These are phyloP conservation scores for Tothia fuscella DNA, from an alignment of 2,329 filamentous ascomycete genomes.

Conservation along the genomic window DNA sequence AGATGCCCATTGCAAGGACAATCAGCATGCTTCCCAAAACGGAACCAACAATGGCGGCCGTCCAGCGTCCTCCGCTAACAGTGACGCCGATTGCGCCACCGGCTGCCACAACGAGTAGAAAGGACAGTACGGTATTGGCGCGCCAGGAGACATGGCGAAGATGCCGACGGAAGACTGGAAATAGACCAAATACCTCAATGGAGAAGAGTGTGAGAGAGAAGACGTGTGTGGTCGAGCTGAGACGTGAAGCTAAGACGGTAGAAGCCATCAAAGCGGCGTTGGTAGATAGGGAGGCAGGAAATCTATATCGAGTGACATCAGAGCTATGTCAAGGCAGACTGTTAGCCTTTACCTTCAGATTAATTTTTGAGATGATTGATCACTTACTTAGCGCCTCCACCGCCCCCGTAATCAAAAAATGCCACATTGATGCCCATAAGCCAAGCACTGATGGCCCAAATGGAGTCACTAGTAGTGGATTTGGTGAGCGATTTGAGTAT, in stretches of 20 bases:
- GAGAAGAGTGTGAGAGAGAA: conserved; percentile 92
- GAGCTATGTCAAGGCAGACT: neutral
- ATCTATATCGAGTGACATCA: conserved; percentile 31
- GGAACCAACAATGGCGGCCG: conserved; percentile 56
- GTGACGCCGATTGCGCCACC: conserved; percentile 62
- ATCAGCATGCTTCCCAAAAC: conserved; percentile 64
- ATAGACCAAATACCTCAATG: conserved; percentile 93
- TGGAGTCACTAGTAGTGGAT: conserved; percentile 85
- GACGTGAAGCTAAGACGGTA: conserved; percentile 79
- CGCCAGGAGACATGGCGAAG: conserved; percentile 70
- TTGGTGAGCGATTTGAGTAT: conserved; percentile 94
- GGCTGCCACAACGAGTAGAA: conserved; percentile 64
- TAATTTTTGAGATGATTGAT: neutral
- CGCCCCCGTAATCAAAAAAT: conserved; percentile 90
- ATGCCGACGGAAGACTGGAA: conserved; percentile 92
- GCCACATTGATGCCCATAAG: conserved; percentile 91
- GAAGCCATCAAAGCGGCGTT: conserved; percentile 95
- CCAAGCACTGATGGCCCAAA: conserved; percentile 95
- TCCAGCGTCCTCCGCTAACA: conserved; percentile 41
- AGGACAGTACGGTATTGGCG: conserved; percentile 67
- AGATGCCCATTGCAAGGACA: conserved; percentile 74
- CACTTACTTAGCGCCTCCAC: conserved; percentile 39
- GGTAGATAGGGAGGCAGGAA: conserved; percentile 70
- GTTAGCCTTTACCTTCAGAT: too few relatives aligned
- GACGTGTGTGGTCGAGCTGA: conserved; percentile 84